Base-by-base conservation (phyloP, 768 basidiomycete species). In the Clitopilus hobsonii region DNA sequence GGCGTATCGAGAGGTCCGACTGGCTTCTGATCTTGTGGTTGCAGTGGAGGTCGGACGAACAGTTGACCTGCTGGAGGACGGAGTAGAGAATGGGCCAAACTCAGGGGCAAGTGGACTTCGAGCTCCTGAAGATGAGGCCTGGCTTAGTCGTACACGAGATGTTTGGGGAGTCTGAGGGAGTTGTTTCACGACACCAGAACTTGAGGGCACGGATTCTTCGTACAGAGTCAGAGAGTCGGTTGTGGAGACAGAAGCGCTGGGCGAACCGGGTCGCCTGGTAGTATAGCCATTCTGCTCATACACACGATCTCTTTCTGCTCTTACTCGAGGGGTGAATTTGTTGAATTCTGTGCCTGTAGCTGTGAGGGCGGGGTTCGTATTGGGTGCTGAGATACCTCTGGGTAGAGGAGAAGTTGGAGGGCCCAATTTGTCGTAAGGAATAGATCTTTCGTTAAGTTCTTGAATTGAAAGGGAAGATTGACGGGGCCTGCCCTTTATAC, bases 331-430 rank as follows among this genome's bases (percentile, higher is more conserved):
- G 62, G 82, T 67, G 63, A 77, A 81, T 60, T 81, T 76, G 68
- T 86, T 91, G 63, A 89, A 72, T 58, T 89, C 88, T 8, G 86
- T 84, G 32, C 90, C 91, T 60, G 81, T 75, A 41, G 79, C 56
- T 1, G 89, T 89, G 54, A 92, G 81, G 11, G 84, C 83, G 5
- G 90, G 90, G 63, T 93, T 93, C 23, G 90, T 91, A 62, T 88
- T 86, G 6, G 90, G 90, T 4, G 90, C 91, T 26, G 89, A 91
- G 59, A 93, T 92, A 49, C 78, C 80, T 65, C 78, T 75, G 32
- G 86, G 69, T 32, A 85, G 62, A 23, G 88, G 88, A 48, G 86
- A 80, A 52, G 80, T 79, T 30, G 79, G 71, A n/a, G 80, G 70
- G 20, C 75, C 75, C 29, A 87, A 75, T 65, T 77, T 82, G 73